A percentile compares a stretch with the other conserved stretches of the same genome.
phyloP scores from a whole-genome alignment of 352 stramenopile species.

The Pythium aquatile region DNA sequence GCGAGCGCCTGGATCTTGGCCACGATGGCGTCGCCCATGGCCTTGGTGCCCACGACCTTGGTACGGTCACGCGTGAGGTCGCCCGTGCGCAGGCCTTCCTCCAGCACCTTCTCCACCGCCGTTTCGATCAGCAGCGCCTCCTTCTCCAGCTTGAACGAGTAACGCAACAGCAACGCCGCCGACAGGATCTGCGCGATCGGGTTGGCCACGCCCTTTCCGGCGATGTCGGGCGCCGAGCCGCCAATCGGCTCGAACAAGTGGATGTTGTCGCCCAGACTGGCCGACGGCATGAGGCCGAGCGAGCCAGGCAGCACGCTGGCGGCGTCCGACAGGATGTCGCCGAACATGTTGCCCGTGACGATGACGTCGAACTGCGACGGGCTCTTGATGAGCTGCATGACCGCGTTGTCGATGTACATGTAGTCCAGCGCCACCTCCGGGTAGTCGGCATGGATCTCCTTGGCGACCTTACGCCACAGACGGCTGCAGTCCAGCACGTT shows the following conservation, averaged over 20 bases:
- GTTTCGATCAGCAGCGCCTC: slow-evolving; percentile 81
- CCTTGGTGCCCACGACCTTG: slow-evolving; percentile 58
- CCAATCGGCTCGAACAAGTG: slow-evolving; percentile 98
- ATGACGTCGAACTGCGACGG: slow-evolving; percentile 99
- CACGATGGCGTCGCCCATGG: slow-evolving; percentile 82
- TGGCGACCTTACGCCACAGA: slow-evolving; percentile 91
- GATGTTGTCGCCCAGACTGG: slow-evolving; percentile 89
- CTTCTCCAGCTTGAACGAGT: slow-evolving; percentile 86
- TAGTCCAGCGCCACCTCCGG: slow-evolving; percentile 94
- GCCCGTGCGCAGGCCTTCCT: slow-evolving; percentile 83
- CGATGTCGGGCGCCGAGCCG: slow-evolving; percentile 98
- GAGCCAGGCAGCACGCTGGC: slow-evolving; percentile 97
- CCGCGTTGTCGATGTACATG: slow-evolving; percentile 99
- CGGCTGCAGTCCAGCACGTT: slow-evolving; percentile 98
- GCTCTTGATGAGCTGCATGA: slow-evolving; percentile 98
- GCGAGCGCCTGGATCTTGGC: slow-evolving; percentile 68
- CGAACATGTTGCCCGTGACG: slow-evolving; percentile 99
- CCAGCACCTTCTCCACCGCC: slow-evolving; percentile 80
- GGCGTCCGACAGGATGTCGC: slow-evolving; percentile 98
- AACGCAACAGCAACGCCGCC: slow-evolving; percentile 96
- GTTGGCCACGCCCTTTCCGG: slow-evolving; percentile 96
- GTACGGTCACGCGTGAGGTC: slow-evolving; percentile 71
- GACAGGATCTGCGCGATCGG: slow-evolving; percentile 98
- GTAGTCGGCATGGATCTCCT: slow-evolving; percentile 90
- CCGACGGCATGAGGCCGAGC: slow-evolving; percentile 98